Evolutionary conservation across 192 early-diverging fungal species (phyloP), one percentile per base, ranked within the genome.

Genomic region (Rhizophagus clarus): DNA sequence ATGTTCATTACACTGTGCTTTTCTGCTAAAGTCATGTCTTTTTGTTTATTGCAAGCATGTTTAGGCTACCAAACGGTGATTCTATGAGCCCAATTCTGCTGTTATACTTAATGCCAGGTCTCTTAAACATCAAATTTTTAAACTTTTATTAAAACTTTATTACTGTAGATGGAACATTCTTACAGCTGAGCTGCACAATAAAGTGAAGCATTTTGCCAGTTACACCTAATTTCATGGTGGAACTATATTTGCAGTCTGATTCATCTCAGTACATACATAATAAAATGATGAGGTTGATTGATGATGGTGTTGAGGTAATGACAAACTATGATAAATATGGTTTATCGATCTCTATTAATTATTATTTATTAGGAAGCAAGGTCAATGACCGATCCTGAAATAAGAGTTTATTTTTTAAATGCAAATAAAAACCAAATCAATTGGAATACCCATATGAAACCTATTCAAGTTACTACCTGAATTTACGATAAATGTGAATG

Each of bases 221-320:
- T 34, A 34, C 74, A 32, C 74, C 74, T 0, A 76, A 60, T 9
- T 76, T 62, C 3, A 14, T 76, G 6, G 22, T 76, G 0, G 61
- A 76, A 12, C n/a, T 76, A 62, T 32, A 61, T 62, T 75, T 2
- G 4, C 51, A 32, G 74, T 20, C 3, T n/a, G 9, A 76, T 12
- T 76, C 74, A 61, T n/a, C n/a, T n/a, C 32, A 51, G n/a, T n/a
- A n/a, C n/a, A n/a, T n/a, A n/a, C n/a, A n/a, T n/a, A n/a, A 62
- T n/a, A 76, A 76, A 76, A 76, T 76, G 60, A 8, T 22, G 12
- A 2, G 22, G 17, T 76, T 61, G 74, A n/a, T n/a, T n/a, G n/a
- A n/a, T n/a, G n/a, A n/a, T n/a, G 74, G 74, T 7, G 74, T 62
- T 62, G 74, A 75, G 8, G 74, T 29, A 75, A 63, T 60, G 40